Base-by-base conservation (phyloP, 768 basidiomycete genomes). In the Inosperma sp. region DNA sequence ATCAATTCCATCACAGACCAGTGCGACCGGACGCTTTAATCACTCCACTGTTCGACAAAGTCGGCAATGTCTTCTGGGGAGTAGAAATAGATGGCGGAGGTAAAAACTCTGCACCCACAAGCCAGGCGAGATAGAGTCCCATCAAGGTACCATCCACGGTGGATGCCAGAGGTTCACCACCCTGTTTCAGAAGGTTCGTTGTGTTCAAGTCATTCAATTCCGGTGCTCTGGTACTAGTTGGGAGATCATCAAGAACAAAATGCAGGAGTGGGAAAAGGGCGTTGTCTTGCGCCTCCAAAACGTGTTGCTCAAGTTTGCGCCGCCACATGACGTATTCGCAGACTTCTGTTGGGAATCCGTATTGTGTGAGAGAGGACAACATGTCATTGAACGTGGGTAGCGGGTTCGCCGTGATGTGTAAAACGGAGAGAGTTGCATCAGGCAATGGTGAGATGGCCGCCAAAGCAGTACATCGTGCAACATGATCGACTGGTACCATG, bases 401-500 rank as follows among this genome's bases (percentile, higher is more conserved):
- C 1, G 95, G 95, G 7, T 76, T 77, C 0, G 95, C 94, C 10
- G 88, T 87, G 45, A 98, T 78, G 60, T 98, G 94, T 39, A 89
- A 70, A 13, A 92, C 91, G 21, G 76, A 73, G 51, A 84, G 57
- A 8, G 71, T 40, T 26, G 71, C 66, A 51, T 69, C 59, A 59
- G 72, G 69, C 49, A 82, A 67, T 35, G 84, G 78, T 1, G 80
- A 74, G 12, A 91, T 64, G 0, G 86, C 81, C 1, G 94, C 87
- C 3, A 89, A 74, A 0, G 87, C 71, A 4, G 83, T 82, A 62
- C 90, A 86, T 5, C 81, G 79, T 1, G 96, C 93, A 55, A 99
- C 94, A 65, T 94, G 89, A 67, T 98, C 89, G 31, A 98, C 96
- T 0, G 96, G 96, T 7, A 94, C 91, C 86, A 97, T 94, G 71